These are phyloP conservation scores for Amanita polypyramis DNA, from an alignment of 768 basidiomycete species.

Conservation along the genomic window DNA sequence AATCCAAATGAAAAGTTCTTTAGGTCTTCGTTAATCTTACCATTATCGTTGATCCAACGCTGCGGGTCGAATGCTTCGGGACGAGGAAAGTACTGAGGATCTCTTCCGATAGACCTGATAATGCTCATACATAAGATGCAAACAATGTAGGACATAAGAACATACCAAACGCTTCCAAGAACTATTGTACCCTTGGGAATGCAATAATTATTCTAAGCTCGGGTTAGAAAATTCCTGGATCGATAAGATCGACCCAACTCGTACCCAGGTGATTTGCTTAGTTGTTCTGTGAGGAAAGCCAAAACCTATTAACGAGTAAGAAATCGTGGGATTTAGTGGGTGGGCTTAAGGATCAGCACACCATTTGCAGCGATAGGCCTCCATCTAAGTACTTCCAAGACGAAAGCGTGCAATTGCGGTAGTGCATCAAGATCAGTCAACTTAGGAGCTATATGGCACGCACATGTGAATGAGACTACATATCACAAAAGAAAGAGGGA, in stretches of 20 bases:
- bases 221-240: background rate
- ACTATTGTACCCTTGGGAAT: conserved; percentile 49
- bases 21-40: conserved; percentile 38
- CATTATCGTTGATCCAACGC: conserved; percentile 41
- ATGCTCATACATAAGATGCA: background rate
- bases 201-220: conserved; percentile 30
- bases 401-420: conserved; percentile 37
- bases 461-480: background rate
- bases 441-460: conserved; percentile 22
- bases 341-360: conserved; percentile 9
- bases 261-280: conserved; percentile 52
- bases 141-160: background rate
- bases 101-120: conserved; percentile 38
- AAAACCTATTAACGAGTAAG: conserved; percentile 6
- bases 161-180: conserved; percentile 46
- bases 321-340: background rate
- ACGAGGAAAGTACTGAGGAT: conserved; percentile 44
- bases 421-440: conserved; percentile 29
- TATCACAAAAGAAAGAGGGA: too few species aligned
- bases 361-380: conserved; percentile 39
- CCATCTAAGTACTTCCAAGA: conserved; percentile 39
- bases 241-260: background rate
- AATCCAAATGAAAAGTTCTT: conserved; percentile 47
- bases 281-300: conserved; percentile 56
- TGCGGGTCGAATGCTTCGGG: conserved; percentile 50